Evolutionary conservation across 805 yeast genomes (phyloP), one percentile per base, ranked within the genome.

Genomic region (Barnettozyma botsteinii): DNA sequence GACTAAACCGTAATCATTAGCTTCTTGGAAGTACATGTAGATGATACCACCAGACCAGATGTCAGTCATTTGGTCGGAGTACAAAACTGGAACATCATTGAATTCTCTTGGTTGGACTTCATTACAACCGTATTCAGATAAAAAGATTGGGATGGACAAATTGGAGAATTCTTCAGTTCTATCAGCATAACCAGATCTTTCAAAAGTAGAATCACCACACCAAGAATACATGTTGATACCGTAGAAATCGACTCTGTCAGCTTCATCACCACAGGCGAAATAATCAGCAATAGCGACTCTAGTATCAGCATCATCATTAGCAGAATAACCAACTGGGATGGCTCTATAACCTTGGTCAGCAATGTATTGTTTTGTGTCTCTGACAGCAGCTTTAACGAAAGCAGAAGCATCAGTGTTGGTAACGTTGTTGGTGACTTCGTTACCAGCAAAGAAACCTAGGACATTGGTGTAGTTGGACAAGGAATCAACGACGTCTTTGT

Each of bases 31-130:
- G 67, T 85, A 86, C 93, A 85, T 85, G 73, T 87, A 86, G 39
- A 85, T 91, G 53, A 86, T 84, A 64, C 96, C 96, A 59, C 96
- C 96, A 31, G 94, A 85, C 93, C 94, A 87, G 38, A 86, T 89
- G 55, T 77, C 84, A 35, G 93, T 81, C 95, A 86, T 86, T 21
- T 84, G 65, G 46, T 64, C 68, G 24, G 79, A 63, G 66, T 72
- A 86, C 7, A 86, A 60, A 5, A 88, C 73, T 13, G 67, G 72
- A 44, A 86, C 85, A 59, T 86, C 95, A 26, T 79, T 70, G 67
- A 86, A 86, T 53, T 71, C 66, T 63, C 96, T 77, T 46, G 96
- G 95, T 55, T 69, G 66, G 31, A 70, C 75, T 15, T 66, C 68
- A 59, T 85, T 87, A 70, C 95, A 86, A 42, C 96, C 96, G 61